Conservation (phyloP, 768 basidiomycete genomes). For the Amanita brunnescens region DNA sequence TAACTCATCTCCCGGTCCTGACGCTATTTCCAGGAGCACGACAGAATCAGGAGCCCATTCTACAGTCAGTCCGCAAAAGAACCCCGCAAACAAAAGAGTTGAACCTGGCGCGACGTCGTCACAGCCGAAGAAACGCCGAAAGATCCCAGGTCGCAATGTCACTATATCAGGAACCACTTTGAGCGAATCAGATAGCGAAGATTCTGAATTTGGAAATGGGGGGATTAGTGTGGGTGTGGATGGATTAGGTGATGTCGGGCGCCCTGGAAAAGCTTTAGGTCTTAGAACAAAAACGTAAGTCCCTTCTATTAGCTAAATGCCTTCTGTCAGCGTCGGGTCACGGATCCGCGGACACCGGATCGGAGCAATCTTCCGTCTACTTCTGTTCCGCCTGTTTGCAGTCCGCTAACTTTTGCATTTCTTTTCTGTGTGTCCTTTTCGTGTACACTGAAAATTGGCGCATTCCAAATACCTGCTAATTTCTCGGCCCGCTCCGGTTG, state of each 20-base stretch:
- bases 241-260: constrained; percentile 31
- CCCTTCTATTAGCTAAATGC: background rate
- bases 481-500: too few relatives aligned
- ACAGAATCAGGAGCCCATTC: background rate
- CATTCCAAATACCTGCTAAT: background rate
- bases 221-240: constrained; percentile 40
- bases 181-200: constrained; percentile 33
- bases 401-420: background rate
- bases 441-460: background rate
- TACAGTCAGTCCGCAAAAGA: constrained; percentile 3
- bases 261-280: constrained; percentile 20
- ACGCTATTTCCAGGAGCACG: background rate
- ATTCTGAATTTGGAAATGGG: constrained; percentile 25
- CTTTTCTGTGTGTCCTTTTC: constrained; percentile 1
- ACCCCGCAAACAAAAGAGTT: background rate
- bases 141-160: constrained; percentile 9
- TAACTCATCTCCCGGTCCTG: background rate
- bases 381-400: constrained; percentile 2
- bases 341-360: background rate
- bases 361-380: background rate
- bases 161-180: constrained; percentile 13
- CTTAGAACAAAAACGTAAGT: constrained; percentile 38
- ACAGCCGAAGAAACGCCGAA: constrained; percentile 16
- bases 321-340: background rate
- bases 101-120: background rate